Evolutionary conservation across 108 stramenopile species (phyloP).

Genomic region (Conticribra weissflogii): DNA sequence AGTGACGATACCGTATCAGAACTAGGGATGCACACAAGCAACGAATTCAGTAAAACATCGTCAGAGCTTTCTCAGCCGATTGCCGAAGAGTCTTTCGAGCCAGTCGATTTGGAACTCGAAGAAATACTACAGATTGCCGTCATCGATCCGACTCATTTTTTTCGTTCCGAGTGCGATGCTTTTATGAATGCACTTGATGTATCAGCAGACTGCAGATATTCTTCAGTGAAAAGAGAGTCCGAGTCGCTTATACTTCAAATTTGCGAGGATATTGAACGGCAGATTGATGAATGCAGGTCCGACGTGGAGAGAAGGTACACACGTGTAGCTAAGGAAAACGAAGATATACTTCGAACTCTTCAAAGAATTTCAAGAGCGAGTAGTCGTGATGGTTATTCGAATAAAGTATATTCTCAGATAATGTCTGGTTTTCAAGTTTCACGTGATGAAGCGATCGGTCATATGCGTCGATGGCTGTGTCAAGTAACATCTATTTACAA

Average conservation of each 20-base stretch:
- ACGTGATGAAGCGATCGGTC: slow-evolving; percentile 23
- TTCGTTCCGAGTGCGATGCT: slow-evolving; percentile 26
- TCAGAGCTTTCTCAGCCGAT: slow-evolving; percentile 5
- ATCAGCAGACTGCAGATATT: neutral
- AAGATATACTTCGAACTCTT: slow-evolving; percentile 32
- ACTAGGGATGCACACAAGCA: slow-evolving; percentile 45
- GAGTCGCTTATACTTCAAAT: slow-evolving; percentile 50
- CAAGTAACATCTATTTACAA: slow-evolving; percentile 49
- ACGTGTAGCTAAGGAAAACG: slow-evolving; percentile 27
- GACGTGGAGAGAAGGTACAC: slow-evolving; percentile 29
- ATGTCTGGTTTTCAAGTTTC: slow-evolving; percentile 21
- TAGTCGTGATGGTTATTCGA: neutral
- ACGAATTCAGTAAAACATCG: slow-evolving; percentile 25
- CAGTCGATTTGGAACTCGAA: slow-evolving; percentile 29
- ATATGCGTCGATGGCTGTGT: slow-evolving; percentile 57
- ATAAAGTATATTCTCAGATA: neutral
- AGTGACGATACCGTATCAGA: slow-evolving; percentile 45
- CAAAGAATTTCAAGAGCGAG: slow-evolving; percentile 40
- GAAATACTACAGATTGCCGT: slow-evolving; percentile 20
- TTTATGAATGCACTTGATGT: slow-evolving; percentile 22
- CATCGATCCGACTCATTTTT: slow-evolving; percentile 1
- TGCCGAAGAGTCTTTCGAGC: slow-evolving; percentile 15
- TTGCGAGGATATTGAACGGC: slow-evolving; percentile 62
- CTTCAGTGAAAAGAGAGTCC: slow-evolving; percentile 28
- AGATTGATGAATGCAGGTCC: slow-evolving; percentile 30